Percentiles rank a stretch among this genome's conserved stretches.
phyloP scores from a whole-genome alignment of 345 rosid genomes.

The Hibiscus tridactylites region DNA sequence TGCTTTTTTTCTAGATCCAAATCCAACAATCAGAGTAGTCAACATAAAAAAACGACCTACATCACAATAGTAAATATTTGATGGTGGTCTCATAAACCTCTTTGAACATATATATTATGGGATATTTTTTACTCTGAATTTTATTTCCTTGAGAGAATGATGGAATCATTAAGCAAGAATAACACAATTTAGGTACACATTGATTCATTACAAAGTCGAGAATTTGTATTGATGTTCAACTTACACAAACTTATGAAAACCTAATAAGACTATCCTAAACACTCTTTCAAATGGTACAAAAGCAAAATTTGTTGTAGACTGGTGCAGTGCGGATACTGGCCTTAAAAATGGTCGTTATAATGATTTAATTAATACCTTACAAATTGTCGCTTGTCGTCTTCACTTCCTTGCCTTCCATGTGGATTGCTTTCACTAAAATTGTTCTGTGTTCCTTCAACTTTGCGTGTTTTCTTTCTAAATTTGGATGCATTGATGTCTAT shows the following conservation, averaged over 20 bases:
- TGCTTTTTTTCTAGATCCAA: too few relatives aligned
- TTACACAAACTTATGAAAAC: not conserved
- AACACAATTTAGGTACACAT: too few relatives aligned
- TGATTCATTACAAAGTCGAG: not conserved
- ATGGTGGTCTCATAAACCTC: too few relatives aligned
- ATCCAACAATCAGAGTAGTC: too few relatives aligned
- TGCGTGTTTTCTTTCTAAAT: constrained; percentile 45
- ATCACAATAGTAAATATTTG: too few relatives aligned
- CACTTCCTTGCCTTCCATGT: constrained; percentile 49
- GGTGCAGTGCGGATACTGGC: not conserved
- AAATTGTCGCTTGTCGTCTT: constrained; percentile 42
- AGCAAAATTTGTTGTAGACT: constrained; percentile 20
- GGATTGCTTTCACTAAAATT: constrained; percentile 71
- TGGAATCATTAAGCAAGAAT: too few relatives aligned
- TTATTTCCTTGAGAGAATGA: too few relatives aligned
- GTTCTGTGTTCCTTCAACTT: constrained; percentile 1
- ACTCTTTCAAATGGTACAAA: not conserved
- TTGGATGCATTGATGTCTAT: constrained; percentile 88
- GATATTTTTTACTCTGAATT: too few relatives aligned
- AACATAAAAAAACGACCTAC: too few relatives aligned
- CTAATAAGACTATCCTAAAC: not conserved
- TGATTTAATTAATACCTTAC: constrained; percentile 40
- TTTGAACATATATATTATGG: too few relatives aligned
- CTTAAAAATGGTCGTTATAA: constrained; percentile 11
- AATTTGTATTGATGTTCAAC: not conserved